Evolutionary conservation across 768 basidiomycete genomes (phyloP).

Genomic region (Podaxis rugospora): DNA sequence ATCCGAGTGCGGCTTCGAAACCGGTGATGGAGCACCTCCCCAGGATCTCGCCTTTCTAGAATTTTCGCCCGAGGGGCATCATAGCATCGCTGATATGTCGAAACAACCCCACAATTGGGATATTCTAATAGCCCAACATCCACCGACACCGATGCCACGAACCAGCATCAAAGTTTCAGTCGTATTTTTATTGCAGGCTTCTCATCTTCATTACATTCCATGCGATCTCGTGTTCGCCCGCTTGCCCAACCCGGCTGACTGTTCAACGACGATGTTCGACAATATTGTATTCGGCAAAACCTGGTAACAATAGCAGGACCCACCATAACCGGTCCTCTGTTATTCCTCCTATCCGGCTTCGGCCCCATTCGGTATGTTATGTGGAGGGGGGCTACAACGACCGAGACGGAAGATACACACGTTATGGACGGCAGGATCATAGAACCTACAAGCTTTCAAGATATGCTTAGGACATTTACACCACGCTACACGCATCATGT

Average conservation of each 20-base stretch:
- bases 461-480: neutral
- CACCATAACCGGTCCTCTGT: neutral
- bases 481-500: neutral
- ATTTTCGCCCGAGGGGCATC: neutral
- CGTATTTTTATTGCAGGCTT: neutral
- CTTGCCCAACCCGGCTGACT: neutral
- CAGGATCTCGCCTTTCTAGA: neutral
- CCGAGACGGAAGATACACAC: neutral
- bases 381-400: neutral
- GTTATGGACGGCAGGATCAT: neutral
- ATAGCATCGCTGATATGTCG: neutral
- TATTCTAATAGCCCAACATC: neutral
- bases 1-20: neutral
- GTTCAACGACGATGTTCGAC: neutral
- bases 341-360: neutral
- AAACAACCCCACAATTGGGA: neutral
- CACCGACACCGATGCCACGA: neutral
- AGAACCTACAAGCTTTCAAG: neutral
- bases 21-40: neutral
- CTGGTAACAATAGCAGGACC: neutral
- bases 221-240: neutral
- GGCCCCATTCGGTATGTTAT: neutral
- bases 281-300: neutral
- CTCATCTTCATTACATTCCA: neutral
- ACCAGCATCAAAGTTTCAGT: too few relatives aligned